Base-by-base conservation (phyloP, 2,329 filamentous ascomycete species). In the Fusarium beomiforme region DNA sequence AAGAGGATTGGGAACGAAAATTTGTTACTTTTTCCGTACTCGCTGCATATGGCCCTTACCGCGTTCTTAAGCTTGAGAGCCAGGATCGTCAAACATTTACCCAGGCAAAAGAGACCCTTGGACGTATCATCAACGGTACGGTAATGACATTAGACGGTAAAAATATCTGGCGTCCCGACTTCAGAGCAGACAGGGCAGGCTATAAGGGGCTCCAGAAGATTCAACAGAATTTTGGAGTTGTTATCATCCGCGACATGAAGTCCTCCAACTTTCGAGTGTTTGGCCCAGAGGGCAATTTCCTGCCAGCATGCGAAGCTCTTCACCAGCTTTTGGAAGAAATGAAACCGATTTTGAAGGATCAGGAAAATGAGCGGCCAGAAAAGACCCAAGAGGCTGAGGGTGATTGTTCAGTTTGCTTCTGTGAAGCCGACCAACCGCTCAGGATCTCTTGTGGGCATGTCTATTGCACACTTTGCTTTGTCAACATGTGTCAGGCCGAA, bases 401-500 rank as follows among this genome's bases (percentile, higher is more conserved):
- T 81, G 82, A 64, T 6, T 69, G 67, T 9, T 55, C 78, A 0
- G 76, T 82, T 10, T 85, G 83, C 58, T 81, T 77, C 73, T 78
- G 69, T 16, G 76, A 78, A 29, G 79, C 79, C 2, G 80, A 83
- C n/a, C 75, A 82, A 8, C 70, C 80, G 1, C 59, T 85, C 16
- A 70, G 43, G 13, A 82, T 78, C 8, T 43, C 54, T 4, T 85
- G 84, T 67, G 73, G 69, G 3, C 84, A 86, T 63, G 41, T 77
- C 14, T 86, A 85, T 66, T 86, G 84, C 69, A 64, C 70, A 0
- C 75, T 78, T 23, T 86, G 84, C 67, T 84, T 86, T 50, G 72
- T 65, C 3, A 53, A 54, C 8, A 60, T 69, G 78, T 49, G 72
- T 74, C 42, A 37, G 16, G 55, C 51, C 24, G 64, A 34, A 34